Percentiles rank a stretch among this genome's conserved stretches.
Evolutionary conservation across 2,329 filamentous ascomycete genomes (phyloP).

Genomic region (Gremmenia infestans): DNA sequence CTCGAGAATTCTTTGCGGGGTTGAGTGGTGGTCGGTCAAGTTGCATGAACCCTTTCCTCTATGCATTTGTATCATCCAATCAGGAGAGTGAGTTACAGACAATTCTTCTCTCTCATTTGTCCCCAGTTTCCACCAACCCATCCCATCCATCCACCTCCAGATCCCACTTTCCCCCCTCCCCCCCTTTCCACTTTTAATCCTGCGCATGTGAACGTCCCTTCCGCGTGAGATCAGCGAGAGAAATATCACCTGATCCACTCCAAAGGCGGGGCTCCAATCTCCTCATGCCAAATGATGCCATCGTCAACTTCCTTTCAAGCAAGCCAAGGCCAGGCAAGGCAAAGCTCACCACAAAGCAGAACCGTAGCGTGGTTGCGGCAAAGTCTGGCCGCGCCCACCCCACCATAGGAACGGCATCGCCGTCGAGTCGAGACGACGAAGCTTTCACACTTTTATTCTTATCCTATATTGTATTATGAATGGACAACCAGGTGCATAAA

Average conservation of each 20-base stretch:
- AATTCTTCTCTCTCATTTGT: not conserved
- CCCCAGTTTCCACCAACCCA: not conserved
- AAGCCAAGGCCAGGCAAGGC: not conserved
- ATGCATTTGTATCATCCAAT: not conserved
- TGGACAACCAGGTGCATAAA: not conserved
- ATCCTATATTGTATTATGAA: not conserved
- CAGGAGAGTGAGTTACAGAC: not conserved
- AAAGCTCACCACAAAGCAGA: not conserved
- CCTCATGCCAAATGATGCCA: not conserved
- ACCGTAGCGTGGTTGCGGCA: not conserved
- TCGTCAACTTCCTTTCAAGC: not conserved
- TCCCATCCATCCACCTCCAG: not conserved
- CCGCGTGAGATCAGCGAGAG: not conserved
- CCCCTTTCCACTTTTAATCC: not conserved
- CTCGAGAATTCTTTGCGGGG: too few relatives aligned
- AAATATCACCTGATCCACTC: not conserved
- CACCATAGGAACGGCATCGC: not conserved
- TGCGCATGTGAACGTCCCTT: not conserved
- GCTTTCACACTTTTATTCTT: not conserved
- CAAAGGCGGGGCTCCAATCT: not conserved
- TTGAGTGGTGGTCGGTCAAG: not conserved
- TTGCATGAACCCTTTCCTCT: not conserved
- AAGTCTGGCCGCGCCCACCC: not conserved
- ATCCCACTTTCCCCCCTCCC: not conserved
- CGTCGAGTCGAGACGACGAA: not conserved